Evolutionary conservation across 345 rosid species (phyloP).

Genomic region (Lepidium sativum): DNA sequence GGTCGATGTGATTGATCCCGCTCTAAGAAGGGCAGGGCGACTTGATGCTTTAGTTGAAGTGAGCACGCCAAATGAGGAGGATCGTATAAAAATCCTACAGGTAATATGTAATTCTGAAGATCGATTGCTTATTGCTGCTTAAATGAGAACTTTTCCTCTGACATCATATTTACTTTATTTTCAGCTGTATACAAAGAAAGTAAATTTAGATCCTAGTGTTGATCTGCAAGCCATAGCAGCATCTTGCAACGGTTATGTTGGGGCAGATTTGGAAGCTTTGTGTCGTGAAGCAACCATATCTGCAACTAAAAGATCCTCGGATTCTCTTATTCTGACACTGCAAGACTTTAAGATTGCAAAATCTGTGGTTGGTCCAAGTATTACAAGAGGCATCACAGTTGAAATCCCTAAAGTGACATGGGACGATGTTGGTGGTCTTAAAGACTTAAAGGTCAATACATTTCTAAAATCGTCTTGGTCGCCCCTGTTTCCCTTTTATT

Average conservation of each 20-base stretch:
- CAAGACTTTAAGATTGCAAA: slow-evolving; percentile 72
- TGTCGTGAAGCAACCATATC: slow-evolving; percentile 65
- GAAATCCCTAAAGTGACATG: slow-evolving; percentile 87
- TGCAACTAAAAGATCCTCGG: slow-evolving; percentile 48
- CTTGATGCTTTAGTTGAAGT: slow-evolving; percentile 88
- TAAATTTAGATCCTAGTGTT: slow-evolving; percentile 43
- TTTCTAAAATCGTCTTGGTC: too few relatives aligned
- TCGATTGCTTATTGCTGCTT: background rate
- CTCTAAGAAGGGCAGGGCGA: slow-evolving; percentile 73
- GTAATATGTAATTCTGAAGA: slow-evolving; percentile 21
- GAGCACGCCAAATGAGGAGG: slow-evolving; percentile 68
- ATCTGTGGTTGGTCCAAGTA: slow-evolving; percentile 74
- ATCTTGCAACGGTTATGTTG: slow-evolving; percentile 85
- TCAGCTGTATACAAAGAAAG: slow-evolving; percentile 76
- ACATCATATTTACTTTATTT: slow-evolving; percentile 6
- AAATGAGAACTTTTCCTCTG: background rate
- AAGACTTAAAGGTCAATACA: slow-evolving; percentile 48
- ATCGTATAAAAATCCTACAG: slow-evolving; percentile 72
- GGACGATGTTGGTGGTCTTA: slow-evolving; percentile 89
- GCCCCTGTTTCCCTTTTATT: too few relatives aligned
- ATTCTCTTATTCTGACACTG: slow-evolving; percentile 33
- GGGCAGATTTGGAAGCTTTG: slow-evolving; percentile 95
- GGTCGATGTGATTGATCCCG: slow-evolving; percentile 73
- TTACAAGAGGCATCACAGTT: slow-evolving; percentile 82
- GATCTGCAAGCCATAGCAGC: slow-evolving; percentile 63